Evolutionary conservation across 2,329 filamentous ascomycete species (phyloP).

Genomic region (Herpotrichia juniperi): DNA sequence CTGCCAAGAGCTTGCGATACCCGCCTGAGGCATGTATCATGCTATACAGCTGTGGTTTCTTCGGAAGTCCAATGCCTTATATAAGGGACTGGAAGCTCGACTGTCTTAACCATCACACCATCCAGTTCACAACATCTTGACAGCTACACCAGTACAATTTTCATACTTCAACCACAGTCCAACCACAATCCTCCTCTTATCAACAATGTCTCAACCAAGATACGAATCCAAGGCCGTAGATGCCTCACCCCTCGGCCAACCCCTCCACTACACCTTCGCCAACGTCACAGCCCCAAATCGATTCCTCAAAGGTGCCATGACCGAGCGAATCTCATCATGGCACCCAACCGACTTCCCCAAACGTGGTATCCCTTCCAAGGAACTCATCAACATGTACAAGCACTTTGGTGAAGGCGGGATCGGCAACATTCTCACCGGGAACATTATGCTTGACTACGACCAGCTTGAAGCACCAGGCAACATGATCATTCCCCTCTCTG

Average conservation of each 20-base stretch:
- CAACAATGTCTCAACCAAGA: constrained; percentile 46
- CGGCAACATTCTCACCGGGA: constrained; percentile 65
- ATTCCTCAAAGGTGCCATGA: constrained; percentile 73
- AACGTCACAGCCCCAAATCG: constrained; percentile 65
- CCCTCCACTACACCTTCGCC: constrained; percentile 55
- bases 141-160: neutral
- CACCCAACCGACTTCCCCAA: constrained; percentile 57
- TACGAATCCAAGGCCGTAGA: constrained; percentile 50
- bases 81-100: no score
- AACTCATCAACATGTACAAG: constrained; percentile 60
- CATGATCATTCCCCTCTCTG: constrained; percentile 65
- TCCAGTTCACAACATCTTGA: neutral
- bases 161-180: neutral
- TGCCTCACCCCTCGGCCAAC: constrained; percentile 48
- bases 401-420: constrained; percentile 59
- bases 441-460: constrained; percentile 70
- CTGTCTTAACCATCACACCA: no score
- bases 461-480: constrained; percentile 60
- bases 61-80: no score
- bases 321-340: constrained; percentile 68
- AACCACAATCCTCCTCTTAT: neutral
- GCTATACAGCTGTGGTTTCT: no score
- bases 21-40: no score
- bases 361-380: constrained; percentile 60
- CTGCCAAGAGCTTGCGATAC: no score